Base-by-base conservation (phyloP, 2,329 filamentous ascomycete genomes). In the Pseudocercospora ulei region DNA sequence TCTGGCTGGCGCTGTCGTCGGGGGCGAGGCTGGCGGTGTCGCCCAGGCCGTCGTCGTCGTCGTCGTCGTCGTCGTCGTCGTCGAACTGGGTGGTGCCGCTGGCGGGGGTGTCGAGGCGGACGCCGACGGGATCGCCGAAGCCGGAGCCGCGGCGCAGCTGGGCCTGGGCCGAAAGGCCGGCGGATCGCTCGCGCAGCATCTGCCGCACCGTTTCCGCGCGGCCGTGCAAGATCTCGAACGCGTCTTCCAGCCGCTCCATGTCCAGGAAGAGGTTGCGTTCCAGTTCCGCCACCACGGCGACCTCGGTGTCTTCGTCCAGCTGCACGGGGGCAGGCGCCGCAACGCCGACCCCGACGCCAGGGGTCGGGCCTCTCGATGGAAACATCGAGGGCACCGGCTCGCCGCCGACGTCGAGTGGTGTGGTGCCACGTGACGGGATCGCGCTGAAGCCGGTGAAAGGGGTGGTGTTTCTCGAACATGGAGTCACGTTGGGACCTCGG, bases 241-340 rank as follows among this genome's bases (percentile, higher is more conserved):
- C 86, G 56, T 95, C 85, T 62, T 96, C 88, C 14, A 96, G 72
- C 0, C 78, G 78, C 63, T 96, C 88, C 88, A 96, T 96, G 46
- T 87, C 84, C 20, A 77, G 72, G 63, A 88, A 95, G 41, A 96
- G 93, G 56, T 94, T 85, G 4, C 86, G 77, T 62, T 96, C 88
- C 24, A 95, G 78, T 62, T 95, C 88, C 5, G 85, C 85, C 4
- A 95, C 71, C 1, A 83, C 82, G 0, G 82, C 82, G 54, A 95
- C 87, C 60, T 95, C 88, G 38, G 83, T 84, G 56, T 96, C 88
- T 61, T 96, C 88, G 57, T 95, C 88, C 42, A 93, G 75, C 3
- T 86, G 87, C 3, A 96, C 87, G 2, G 78, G 80, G 0, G 77
- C 61, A 13, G 61, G 63, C 18, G 60, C 61, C 38, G 61, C 39